These are phyloP conservation scores for Euphrasia arctica DNA, from an alignment of 305 asterid species.

Conservation along the genomic window DNA sequence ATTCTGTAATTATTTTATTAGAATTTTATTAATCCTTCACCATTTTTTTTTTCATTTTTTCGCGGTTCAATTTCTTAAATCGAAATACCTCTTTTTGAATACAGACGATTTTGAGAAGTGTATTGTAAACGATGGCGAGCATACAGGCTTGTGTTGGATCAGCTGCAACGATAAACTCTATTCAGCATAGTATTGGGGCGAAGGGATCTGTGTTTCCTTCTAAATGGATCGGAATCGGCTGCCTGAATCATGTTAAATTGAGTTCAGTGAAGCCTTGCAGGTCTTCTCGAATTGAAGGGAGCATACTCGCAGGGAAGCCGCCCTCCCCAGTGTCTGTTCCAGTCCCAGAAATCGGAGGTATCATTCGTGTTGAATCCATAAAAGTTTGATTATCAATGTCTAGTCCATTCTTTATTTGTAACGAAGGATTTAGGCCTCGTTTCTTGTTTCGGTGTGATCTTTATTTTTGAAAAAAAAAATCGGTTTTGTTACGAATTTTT, in stretches of 20 bases:
- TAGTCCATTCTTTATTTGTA: background rate
- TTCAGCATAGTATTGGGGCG: slow-evolving; percentile 43
- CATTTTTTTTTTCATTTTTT: slow-evolving; percentile 1
- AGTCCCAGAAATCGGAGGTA: slow-evolving; percentile 54
- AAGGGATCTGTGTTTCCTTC: slow-evolving; percentile 36
- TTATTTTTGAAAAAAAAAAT: background rate
- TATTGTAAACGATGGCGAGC: slow-evolving; percentile 17
- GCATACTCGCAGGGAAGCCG: slow-evolving; percentile 63
- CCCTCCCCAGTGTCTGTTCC: slow-evolving; percentile 57
- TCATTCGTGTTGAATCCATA: background rate
- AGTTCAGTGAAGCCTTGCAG: slow-evolving; percentile 46
- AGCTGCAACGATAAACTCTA: slow-evolving; percentile 40
- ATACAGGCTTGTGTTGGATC: slow-evolving; percentile 55
- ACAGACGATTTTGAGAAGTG: slow-evolving; percentile 10
- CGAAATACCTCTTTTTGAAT: slow-evolving; percentile 10
- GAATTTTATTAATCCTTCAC: background rate
- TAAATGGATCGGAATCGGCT: slow-evolving; percentile 34
- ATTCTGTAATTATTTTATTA: background rate
- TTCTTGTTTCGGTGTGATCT: background rate
- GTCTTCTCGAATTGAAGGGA: slow-evolving; percentile 56
- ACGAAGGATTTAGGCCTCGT: background rate
- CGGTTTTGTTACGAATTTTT: background rate
- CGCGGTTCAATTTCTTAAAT: background rate
- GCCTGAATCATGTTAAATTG: slow-evolving; percentile 36
- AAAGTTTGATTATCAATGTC: background rate